Conservation (phyloP, 75 land plant species). For the Cunninghamia lanceolata region DNA sequence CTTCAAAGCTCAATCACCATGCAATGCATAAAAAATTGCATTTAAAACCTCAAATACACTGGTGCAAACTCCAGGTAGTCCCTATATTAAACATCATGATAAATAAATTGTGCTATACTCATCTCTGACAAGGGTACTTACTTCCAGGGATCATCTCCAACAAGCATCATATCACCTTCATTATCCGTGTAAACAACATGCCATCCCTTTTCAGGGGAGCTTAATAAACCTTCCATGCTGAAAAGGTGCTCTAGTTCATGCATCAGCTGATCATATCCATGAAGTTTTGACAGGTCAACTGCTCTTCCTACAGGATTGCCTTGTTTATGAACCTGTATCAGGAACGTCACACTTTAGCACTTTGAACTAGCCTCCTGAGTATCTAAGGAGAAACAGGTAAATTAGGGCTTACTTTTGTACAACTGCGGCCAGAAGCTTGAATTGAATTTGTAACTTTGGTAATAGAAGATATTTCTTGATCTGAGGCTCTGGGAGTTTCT, state of each 20-base stretch:
- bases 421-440: slow-evolving; percentile 35
- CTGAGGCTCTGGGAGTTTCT: neutral
- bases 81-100: neutral
- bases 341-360: slow-evolving; percentile 7
- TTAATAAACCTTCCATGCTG: slow-evolving; percentile 64
- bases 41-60: neutral
- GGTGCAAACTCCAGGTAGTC: neutral
- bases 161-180: slow-evolving; percentile 89
- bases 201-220: slow-evolving; percentile 68
- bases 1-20: neutral
- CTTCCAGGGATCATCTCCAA: slow-evolving; percentile 94
- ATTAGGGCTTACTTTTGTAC: slow-evolving; percentile 41
- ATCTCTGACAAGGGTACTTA: slow-evolving; percentile 22
- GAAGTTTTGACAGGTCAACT: slow-evolving; percentile 66
- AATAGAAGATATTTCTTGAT: slow-evolving; percentile 13
- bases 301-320: slow-evolving; percentile 76
- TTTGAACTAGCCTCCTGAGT: neutral
- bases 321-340: slow-evolving; percentile 76
- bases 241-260: slow-evolving; percentile 59
- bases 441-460: slow-evolving; percentile 15
- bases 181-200: slow-evolving; percentile 80
- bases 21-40: neutral
- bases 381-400: neutral
- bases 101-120: neutral
- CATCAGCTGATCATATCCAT: slow-evolving; percentile 59